Evolutionary conservation across 768 basidiomycete genomes (phyloP), one percentile per base, ranked within the genome.

Genomic region (Baorangia bicolor): DNA sequence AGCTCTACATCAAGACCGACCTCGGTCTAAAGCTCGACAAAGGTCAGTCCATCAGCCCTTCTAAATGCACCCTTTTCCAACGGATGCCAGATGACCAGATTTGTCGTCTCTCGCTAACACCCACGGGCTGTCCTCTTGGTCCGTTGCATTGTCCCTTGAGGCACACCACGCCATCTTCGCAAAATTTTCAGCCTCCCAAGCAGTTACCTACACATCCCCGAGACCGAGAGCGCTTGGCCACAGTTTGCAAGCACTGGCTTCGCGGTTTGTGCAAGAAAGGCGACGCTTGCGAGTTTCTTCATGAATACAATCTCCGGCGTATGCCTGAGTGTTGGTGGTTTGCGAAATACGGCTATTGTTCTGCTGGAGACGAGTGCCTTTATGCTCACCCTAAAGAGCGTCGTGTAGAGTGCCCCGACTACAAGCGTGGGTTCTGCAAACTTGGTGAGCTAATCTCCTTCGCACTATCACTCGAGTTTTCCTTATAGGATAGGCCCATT

Each of bases 251-350:
- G 74, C 97, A 98, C 75, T 98, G 96, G 90, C 83, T 99, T 40
- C 85, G 97, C 53, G 97, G 97, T 14, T 80, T 99, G 18, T 98
- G 97, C 75, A 98, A 98, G 77, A 98, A 98, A 73, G 96, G 94
- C 50, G 91, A 95, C 68, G 88, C 90, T 25, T 99, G 97, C 76
- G 97, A 98, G 75, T 99, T 98, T 73, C 81, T 98, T 69, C 97
- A 99, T 74, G 97, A 98, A 76, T 99, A 98, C 78, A 97, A 98
- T 70, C 81, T 99, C 48, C 78, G 97, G 56, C 88, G 92, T 57
- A 98, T 98, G 95, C 97, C 97, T 7, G 93, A 98, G 70, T 98
- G 97, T 67, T 97, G 94, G 88, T 98, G 94, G 94, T 98, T 87
- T 72, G 92, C 92, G 49, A 97, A 96, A 72, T 95, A 94, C 66